Evolutionary conservation across 768 basidiomycete species (phyloP).

Genomic region (Lentinus tigrinus): DNA sequence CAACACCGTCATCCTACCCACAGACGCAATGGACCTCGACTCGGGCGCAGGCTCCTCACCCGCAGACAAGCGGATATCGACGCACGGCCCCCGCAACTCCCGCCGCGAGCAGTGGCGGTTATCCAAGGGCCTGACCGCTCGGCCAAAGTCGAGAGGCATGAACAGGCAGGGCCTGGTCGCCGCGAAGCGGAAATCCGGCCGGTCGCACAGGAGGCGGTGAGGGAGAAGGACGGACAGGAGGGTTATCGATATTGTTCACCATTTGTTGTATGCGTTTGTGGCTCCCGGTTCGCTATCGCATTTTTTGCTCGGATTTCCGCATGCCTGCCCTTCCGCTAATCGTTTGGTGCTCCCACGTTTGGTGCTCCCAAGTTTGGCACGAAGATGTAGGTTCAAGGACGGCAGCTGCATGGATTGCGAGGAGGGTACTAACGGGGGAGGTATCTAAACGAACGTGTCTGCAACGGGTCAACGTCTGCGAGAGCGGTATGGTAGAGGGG

Average conservation of each 20-base stretch:
- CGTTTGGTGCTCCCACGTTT: too few relatives aligned
- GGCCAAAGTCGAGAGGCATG: conserved; percentile 51
- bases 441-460: neutral
- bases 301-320: too few relatives aligned
- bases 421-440: neutral
- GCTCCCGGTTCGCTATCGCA: too few relatives aligned
- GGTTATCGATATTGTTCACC: too few relatives aligned
- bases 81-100: conserved; percentile 76
- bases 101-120: conserved; percentile 80
- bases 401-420: conserved; percentile 8
- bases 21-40: conserved; percentile 60
- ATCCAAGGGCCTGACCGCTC: conserved; percentile 69
- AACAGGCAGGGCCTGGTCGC: conserved; percentile 67
- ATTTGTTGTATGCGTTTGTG: too few relatives aligned
- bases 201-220: conserved; percentile 70
- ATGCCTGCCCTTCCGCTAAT: too few relatives aligned
- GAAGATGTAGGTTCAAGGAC: too few relatives aligned
- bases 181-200: conserved; percentile 65
- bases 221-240: too few relatives aligned
- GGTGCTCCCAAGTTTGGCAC: too few relatives aligned
- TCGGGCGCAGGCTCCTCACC: conserved; percentile 19
- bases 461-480: neutral
- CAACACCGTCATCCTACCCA: neutral
- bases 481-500: neutral
- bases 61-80: conserved; percentile 55